Evolutionary conservation across 108 stramenopile genomes (phyloP).

Genomic region (Fragilaria crotonensis): DNA sequence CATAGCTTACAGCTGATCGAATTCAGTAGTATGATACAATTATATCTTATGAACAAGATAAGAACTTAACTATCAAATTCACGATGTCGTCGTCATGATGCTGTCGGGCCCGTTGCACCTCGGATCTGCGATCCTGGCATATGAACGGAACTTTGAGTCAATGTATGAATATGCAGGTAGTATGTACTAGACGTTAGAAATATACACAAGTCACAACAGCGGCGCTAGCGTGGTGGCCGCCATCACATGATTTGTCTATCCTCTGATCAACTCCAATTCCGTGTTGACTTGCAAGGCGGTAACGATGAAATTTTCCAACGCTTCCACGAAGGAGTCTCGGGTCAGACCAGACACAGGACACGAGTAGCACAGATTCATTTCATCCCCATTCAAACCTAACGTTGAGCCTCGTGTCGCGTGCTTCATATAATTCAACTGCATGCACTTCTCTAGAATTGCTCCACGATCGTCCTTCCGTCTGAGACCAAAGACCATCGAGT

Average conservation of each 20-base stretch:
- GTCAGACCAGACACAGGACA: conserved; percentile 8
- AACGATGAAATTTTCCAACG: conserved; percentile 21
- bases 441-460: conserved; percentile 6
- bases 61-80: not conserved
- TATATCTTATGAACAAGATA: not conserved
- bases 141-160: not conserved
- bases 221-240: too few relatives aligned
- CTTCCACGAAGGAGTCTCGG: conserved; percentile 8
- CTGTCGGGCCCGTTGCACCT: not conserved
- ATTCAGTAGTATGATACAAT: not conserved
- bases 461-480: conserved; percentile 3
- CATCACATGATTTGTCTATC: too few relatives aligned
- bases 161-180: not conserved
- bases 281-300: conserved; percentile 13
- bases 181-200: not conserved
- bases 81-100: not conserved
- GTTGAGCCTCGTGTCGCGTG: conserved; percentile 8
- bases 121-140: not conserved
- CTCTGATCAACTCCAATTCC: not conserved
- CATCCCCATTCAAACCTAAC: conserved; percentile 18
- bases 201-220: not conserved
- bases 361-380: conserved; percentile 15
- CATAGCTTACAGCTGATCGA: not conserved
- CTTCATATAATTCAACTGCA: conserved; percentile 20
- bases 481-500: conserved; percentile 16